Percentiles rank a stretch among this genome's conserved stretches.
Evolutionary conservation across 2,329 filamentous ascomycete genomes (phyloP).

Genomic region (Neofusicoccum umdonicola): DNA sequence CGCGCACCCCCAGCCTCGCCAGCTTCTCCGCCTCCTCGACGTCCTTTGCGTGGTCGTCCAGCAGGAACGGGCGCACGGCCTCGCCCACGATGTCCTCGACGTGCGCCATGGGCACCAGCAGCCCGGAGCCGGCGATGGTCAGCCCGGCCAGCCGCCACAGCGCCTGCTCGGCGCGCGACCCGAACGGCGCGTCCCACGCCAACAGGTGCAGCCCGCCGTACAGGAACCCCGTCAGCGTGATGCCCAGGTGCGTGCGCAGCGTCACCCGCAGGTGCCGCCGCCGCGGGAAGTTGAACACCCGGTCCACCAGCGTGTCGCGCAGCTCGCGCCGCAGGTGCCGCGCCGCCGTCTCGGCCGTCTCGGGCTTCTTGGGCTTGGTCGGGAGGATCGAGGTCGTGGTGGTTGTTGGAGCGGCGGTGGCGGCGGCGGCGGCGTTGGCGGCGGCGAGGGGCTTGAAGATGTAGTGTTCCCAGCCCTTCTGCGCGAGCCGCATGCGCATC

Average conservation of each 20-base stretch:
- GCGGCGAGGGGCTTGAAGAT: neutral
- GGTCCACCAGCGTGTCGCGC: neutral
- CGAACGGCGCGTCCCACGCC: constrained; percentile 27
- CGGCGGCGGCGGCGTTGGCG: neutral
- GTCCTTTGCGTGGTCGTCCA: neutral
- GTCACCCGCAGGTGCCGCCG: neutral
- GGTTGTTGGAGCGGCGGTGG: neutral
- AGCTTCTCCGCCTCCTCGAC: neutral
- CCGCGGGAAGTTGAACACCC: constrained; percentile 1
- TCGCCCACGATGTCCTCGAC: neutral
- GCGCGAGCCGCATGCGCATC: neutral
- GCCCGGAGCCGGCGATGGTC: constrained; percentile 16
- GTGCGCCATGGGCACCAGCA: constrained; percentile 7
- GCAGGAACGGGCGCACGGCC: constrained; percentile 24
- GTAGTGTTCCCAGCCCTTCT: neutral
- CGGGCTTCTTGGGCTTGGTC: too few species aligned
- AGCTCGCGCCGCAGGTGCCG: neutral
- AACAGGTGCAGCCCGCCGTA: constrained; percentile 25
- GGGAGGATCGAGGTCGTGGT: too few species aligned
- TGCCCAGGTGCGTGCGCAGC: constrained; percentile 2
- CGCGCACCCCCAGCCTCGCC: neutral
- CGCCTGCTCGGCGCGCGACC: constrained; percentile 3
- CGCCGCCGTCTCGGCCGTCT: neutral
- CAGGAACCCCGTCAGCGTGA: constrained; percentile 15
- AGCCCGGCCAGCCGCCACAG: constrained; percentile 19